These are phyloP conservation scores for Paspalum vaginatum DNA, from an alignment of 176 grass and related monocot genomes.

Conservation along the genomic window DNA sequence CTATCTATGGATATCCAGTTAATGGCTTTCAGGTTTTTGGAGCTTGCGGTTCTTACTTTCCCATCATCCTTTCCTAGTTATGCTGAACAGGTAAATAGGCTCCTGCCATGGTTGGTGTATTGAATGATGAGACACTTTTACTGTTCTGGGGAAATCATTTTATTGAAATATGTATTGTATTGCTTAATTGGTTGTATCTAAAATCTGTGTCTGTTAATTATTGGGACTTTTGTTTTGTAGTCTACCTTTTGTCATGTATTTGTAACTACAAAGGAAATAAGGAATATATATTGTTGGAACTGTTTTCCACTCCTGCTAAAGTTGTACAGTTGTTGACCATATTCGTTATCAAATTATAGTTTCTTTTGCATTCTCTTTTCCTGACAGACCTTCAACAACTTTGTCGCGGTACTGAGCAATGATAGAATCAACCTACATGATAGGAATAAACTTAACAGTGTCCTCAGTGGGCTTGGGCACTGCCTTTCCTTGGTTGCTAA, in stretches of 20 bases:
- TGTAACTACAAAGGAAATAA: slow-evolving; percentile 3
- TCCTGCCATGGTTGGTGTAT: slow-evolving; percentile 35
- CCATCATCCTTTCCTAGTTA: slow-evolving; percentile 77
- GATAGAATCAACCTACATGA: slow-evolving; percentile 83
- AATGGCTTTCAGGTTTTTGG: slow-evolving; percentile 87
- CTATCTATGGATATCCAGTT: slow-evolving; percentile 77
- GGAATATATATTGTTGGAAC: slow-evolving; percentile 17
- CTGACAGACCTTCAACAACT: slow-evolving; percentile 77
- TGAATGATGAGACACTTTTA: not conserved
- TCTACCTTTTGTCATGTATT: slow-evolving; percentile 16
- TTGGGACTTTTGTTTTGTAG: not conserved
- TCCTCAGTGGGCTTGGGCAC: slow-evolving; percentile 78
- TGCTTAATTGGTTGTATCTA: not conserved
- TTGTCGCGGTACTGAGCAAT: slow-evolving; percentile 74
- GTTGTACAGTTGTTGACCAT: slow-evolving; percentile 15
- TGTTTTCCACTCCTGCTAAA: not conserved
- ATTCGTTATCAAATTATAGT: slow-evolving; percentile 33
- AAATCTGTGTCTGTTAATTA: slow-evolving; percentile 12
- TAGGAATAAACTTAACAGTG: slow-evolving; percentile 83
- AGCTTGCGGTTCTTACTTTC: slow-evolving; percentile 78
- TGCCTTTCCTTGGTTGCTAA: slow-evolving; percentile 75
- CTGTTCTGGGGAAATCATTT: slow-evolving; percentile 27
- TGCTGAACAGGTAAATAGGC: slow-evolving; percentile 66
- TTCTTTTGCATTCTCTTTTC: slow-evolving; percentile 37
- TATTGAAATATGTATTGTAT: not conserved